Evolutionary conservation across 345 rosid species (phyloP), one percentile per base, ranked within the genome.

Genomic region (Populus tremula): DNA sequence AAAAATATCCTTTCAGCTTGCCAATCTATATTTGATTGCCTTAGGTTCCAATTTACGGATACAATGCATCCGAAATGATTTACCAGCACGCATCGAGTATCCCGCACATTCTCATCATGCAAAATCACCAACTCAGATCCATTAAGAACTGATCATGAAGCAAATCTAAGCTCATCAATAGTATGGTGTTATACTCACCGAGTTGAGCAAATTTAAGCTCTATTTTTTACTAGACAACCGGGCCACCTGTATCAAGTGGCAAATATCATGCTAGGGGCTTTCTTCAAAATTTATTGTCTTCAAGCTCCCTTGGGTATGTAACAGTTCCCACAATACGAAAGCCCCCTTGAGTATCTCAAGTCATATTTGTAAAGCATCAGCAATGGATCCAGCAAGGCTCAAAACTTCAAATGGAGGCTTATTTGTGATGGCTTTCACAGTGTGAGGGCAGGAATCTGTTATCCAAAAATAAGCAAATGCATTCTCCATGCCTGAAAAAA

Each of bases 391-490:
- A 0, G 98, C 97, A 13, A 96, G 98, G 81, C 96, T 94, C 84
- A 96, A 77, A 72, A 96, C 85, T 86, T 94, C 96, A 31, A 96
- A 96, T 66, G 98, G 99, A 84, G 96, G 85, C 73, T 72, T 87
- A 82, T 89, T 90, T 67, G 80, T 91, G 47, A 96, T 82, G 66
- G 97, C 89, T 69, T 92, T 87, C 73, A 94, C 99, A 8, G 99
- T 94, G 20, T 47, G 84, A 2, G 99, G 97, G 81, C 99, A 96
- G 47, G 98, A 96, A 80, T 96, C 98, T 2, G 99, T 94, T 78
- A 94, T 96, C 99, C 98, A 94, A 76, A 96, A 96, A 88, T 89
- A 86, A 61, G 90, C 77, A 80, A 96, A 94, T 47, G 91, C 97
- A 68, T 84, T 88, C 78, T 78, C 91, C 1, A 78, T 27, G 69